Percentiles rank a stretch among this genome's conserved stretches.
Evolutionary conservation across 192 early-diverging fungal species (phyloP).

Genomic region (Backusella luteola): DNA sequence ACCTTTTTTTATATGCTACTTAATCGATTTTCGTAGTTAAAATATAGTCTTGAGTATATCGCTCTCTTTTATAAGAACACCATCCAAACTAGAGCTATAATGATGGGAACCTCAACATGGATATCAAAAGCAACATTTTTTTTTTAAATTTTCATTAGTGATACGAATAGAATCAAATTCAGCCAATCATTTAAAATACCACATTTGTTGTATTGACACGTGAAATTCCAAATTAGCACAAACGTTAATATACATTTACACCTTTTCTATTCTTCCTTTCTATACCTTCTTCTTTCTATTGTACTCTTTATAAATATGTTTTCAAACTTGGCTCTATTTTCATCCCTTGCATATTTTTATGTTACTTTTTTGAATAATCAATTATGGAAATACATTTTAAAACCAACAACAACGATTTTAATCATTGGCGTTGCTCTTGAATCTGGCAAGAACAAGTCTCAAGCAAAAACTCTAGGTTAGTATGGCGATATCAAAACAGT

Average conservation of each 20-base stretch:
- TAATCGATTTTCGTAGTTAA: too few relatives aligned
- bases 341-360: background rate
- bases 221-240: background rate
- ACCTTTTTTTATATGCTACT: too few relatives aligned
- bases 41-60: too few relatives aligned
- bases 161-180: background rate
- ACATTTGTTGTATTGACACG: background rate
- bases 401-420: background rate
- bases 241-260: background rate
- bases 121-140: too few relatives aligned
- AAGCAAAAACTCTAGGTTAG: background rate
- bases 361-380: background rate
- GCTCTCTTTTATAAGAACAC: too few relatives aligned
- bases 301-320: background rate
- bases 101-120: too few relatives aligned
- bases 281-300: background rate
- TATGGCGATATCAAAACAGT: background rate
- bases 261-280: background rate
- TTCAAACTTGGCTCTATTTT: background rate
- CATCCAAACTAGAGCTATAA: too few relatives aligned
- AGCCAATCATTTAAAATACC: background rate
- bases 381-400: constrained; percentile 1
- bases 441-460: background rate
- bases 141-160: too few relatives aligned
- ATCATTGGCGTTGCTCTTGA: background rate